Evolutionary conservation across 2,329 filamentous ascomycete genomes (phyloP), one percentile per base, ranked within the genome.

Genomic region (Stenocarpella maydis): DNA sequence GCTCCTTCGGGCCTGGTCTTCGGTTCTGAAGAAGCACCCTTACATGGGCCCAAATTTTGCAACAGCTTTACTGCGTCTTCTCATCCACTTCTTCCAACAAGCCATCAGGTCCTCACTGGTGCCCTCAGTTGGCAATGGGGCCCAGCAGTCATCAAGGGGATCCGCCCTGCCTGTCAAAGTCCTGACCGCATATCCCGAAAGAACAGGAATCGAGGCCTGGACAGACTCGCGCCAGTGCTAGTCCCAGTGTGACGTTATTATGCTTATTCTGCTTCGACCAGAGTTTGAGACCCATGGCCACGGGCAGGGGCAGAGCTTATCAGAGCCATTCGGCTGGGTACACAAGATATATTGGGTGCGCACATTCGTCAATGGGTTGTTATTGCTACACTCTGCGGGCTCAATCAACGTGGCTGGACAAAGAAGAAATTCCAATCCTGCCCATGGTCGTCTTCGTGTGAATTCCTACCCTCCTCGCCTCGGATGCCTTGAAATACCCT

Each of bases 281-380:
- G 28, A 34, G 43, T 49, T 63, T 43, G 58, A 63, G 58, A 26
- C 58, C 58, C 41, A 15, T 49, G 17, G 41, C 41, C 41, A 24
- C n/a, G 14, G 37, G 34, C 14, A 34, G 26, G 55, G 58, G 31
- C 58, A 24, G 58, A 34, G 8, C 8, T 61, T 24, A 37, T 61
- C n/a, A 34, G 58, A 47, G n/a, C 41, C 58, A 6, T 19, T 19
- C n/a, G 28, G 58, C n/a, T 37, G 58, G 58, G 41, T 34, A 21
- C 15, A 31, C 19, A 45, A 61, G 58, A 47, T 26, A 34, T 45
- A 49, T 61, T 61, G 58, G 26, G 41, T 34, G 41, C 58, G 4
- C 26, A 19, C 39, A 34, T 34, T 41, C 26, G 41, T 47, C 58
- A 61, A 61, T 61, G 41, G 41, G 21, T 37, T 37, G 4, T 49